These are phyloP conservation scores for Thermomucor indicae-seudaticae DNA, from an alignment of 371 early-diverging fungal species.

Conservation along the genomic window DNA sequence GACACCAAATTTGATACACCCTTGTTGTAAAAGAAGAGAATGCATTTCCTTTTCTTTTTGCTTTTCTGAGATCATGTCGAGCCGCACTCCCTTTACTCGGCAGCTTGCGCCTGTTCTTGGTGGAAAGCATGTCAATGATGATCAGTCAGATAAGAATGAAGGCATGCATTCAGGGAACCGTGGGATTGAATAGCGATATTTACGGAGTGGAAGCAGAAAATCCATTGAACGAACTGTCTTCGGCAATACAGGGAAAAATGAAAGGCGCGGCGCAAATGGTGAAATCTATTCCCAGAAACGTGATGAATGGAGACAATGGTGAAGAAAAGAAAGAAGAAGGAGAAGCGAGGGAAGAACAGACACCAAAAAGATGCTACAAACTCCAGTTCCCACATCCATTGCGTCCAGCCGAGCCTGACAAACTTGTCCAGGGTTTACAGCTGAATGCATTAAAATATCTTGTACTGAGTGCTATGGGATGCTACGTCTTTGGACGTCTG, in stretches of 20 bases:
- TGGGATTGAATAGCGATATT: too few relatives aligned
- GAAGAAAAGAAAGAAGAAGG: not conserved
- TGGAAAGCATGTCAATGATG: slow-evolving; percentile 5
- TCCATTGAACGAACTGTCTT: too few relatives aligned
- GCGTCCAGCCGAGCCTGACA: slow-evolving; percentile 11
- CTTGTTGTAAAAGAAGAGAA: too few relatives aligned
- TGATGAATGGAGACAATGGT: not conserved
- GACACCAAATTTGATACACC: too few relatives aligned
- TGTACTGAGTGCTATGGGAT: slow-evolving; percentile 2
- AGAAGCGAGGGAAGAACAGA: not conserved
- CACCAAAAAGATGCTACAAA: slow-evolving; percentile 6
- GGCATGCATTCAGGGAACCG: not conserved
- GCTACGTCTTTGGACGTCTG: slow-evolving; percentile 19
- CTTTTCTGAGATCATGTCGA: too few relatives aligned
- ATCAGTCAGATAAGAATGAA: not conserved
- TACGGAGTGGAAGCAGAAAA: too few relatives aligned
- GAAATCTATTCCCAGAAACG: not conserved
- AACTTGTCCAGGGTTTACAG: slow-evolving; percentile 10
- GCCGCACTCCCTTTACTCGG: slow-evolving; percentile 12
- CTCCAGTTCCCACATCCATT: slow-evolving; percentile 13
- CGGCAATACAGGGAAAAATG: not conserved
- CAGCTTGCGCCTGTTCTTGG: slow-evolving; percentile 14
- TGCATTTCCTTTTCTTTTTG: too few relatives aligned
- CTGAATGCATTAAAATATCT: slow-evolving; percentile 20
- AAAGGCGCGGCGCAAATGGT: not conserved